Conservation (phyloP, 2,329 filamentous ascomycete genomes). For the Sphaceloma murrayae region DNA sequence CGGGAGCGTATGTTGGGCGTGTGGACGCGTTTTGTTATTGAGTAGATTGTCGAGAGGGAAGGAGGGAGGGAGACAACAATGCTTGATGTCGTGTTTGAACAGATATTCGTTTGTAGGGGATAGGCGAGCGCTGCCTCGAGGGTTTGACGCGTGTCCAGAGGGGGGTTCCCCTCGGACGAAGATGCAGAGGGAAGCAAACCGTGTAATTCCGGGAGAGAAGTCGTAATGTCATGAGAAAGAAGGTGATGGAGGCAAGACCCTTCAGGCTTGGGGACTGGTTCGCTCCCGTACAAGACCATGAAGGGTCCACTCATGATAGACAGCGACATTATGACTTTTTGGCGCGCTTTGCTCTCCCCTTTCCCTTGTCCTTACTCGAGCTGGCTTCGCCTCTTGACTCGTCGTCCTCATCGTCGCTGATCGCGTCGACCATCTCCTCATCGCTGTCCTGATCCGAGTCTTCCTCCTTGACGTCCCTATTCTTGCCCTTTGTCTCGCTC, state of each 20-base stretch:
- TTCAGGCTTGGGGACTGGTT: no score
- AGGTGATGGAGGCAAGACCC: no score
- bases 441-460: slow-evolving; percentile 30
- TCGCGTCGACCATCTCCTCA: slow-evolving; percentile 34
- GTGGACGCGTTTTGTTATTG: slow-evolving; percentile 11
- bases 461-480: slow-evolving; percentile 32
- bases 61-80: no score
- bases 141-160: no score
- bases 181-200: background rate
- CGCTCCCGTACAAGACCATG: no score
- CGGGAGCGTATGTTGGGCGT: background rate
- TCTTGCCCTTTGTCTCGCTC: slow-evolving; percentile 47
- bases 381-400: slow-evolving; percentile 45
- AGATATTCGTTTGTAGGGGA: no score
- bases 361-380: slow-evolving; percentile 15
- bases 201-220: slow-evolving; percentile 2
- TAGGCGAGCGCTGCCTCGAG: no score
- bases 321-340: slow-evolving; percentile 7
- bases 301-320: no score
- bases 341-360: slow-evolving; percentile 11
- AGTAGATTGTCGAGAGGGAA: no score
- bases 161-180: no score
- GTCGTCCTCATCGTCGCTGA: slow-evolving; percentile 27
- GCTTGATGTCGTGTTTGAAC: background rate
- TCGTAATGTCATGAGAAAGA: slow-evolving; percentile 13